Evolutionary conservation across 306 rosid genomes (phyloP), one percentile per base, ranked within the genome.

Genomic region (Cicer yamashitae): DNA sequence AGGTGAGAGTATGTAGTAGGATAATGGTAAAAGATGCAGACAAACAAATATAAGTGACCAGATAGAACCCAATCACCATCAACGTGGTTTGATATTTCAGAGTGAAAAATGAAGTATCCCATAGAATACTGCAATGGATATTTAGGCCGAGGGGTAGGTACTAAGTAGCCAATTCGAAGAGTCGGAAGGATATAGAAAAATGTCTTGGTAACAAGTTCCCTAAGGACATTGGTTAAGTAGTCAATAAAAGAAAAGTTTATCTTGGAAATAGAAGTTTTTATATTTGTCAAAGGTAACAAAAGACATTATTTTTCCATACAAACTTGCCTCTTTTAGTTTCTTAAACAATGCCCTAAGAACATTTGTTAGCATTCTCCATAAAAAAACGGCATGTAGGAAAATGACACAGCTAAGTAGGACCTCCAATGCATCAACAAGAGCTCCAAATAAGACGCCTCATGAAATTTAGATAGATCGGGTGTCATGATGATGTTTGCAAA

Each of bases 101-200:
- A 45, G 7, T 61, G 70, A 78, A 53, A 65, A 60, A 6, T 68
- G 22, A 68, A 52, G 71, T 41, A 61, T 56, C 51, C 66, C 65
- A 79, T 10, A n/a, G 13, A 63, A 34, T 48, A 45, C 45, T 37
- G 77, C 65, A 54, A 39, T 69, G 65, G 46, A 69, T 68, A 54
- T 37, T 61, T 75, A 64, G 54, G 56, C 53, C 1, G 0, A 74
- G 59, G 77, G 53, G 9, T 14, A 37, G 20, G 37, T 10, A 37
- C 7, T n/a, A 37, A 14, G 37, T 10, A 37, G 51, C 63, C 68
- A 15, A 39, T 50, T 22, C 45, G 9, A 38, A 38, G 12, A 70
- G 14, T 14, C 7, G 60, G 12, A 45, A 37, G 80, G 72, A 62
- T 47, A 48, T 46, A 39, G 54, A 64, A 45, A 53, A 45, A 71